Evolutionary conservation across 805 yeast genomes (phyloP).

Genomic region (Candida orba): DNA sequence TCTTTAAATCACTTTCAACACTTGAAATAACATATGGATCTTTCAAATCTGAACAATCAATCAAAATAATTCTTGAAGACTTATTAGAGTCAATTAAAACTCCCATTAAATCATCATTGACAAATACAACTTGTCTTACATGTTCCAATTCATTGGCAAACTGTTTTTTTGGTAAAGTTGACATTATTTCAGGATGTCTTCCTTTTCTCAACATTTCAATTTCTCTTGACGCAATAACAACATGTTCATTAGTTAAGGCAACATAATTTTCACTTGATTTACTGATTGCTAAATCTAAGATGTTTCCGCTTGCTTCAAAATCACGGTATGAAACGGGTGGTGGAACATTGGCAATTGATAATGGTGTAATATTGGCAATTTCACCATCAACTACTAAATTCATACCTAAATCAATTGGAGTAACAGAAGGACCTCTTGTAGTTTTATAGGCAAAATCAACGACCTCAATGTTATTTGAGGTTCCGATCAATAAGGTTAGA

Average conservation of each 20-base stretch:
- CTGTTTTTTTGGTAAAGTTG: constrained; percentile 20
- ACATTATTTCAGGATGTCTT: constrained; percentile 35
- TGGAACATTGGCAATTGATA: constrained; percentile 81
- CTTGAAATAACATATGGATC: constrained; percentile 35
- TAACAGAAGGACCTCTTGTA: constrained; percentile 58
- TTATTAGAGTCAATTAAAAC: constrained; percentile 48
- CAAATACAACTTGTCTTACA: constrained; percentile 58
- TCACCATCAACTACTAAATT: constrained; percentile 75
- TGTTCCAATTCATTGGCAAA: constrained; percentile 37
- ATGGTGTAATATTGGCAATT: constrained; percentile 68
- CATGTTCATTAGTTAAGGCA: constrained; percentile 39
- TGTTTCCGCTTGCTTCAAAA: constrained; percentile 44
- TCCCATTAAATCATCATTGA: constrained; percentile 45
- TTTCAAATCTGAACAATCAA: constrained; percentile 37
- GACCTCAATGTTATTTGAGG: constrained; percentile 44
- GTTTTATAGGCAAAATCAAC: constrained; percentile 61
- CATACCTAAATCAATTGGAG: constrained; percentile 73
- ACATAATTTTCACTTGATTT: constrained; percentile 53
- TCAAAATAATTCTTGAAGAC: constrained; percentile 42
- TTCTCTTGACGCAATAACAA: constrained; percentile 43
- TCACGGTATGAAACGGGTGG: constrained; percentile 85
- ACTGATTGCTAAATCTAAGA: constrained; percentile 60
- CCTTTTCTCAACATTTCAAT: constrained; percentile 38
- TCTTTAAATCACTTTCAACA: constrained; percentile 40
- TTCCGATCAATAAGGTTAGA: constrained; percentile 61